Conservation (phyloP, 306 rosid species). For the Abrus pulchellus region DNA sequence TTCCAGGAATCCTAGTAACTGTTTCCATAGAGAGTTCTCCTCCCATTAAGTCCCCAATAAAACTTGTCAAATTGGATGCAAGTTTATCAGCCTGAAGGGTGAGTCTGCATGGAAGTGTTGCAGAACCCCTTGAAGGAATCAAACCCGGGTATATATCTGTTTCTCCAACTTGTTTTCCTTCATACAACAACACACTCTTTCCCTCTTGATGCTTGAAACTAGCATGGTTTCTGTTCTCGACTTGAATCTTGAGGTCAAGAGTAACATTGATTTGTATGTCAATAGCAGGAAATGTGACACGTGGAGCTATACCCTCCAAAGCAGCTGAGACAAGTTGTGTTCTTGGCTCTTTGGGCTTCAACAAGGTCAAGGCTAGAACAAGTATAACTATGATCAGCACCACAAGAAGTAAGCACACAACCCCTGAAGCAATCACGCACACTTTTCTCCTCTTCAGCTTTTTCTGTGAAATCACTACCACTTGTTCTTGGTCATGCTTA, state of each 20-base stretch:
- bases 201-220: slow-evolving; percentile 68
- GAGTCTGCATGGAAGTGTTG: slow-evolving; percentile 52
- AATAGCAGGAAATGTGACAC: slow-evolving; percentile 57
- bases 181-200: slow-evolving; percentile 54
- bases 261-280: slow-evolving; percentile 63
- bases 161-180: slow-evolving; percentile 63
- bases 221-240: slow-evolving; percentile 61
- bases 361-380: slow-evolving; percentile 62
- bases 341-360: slow-evolving; percentile 63
- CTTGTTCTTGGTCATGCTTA: slow-evolving; percentile 39
- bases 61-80: slow-evolving; percentile 41
- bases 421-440: slow-evolving; percentile 44
- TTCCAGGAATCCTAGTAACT: slow-evolving; percentile 62
- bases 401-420: slow-evolving; percentile 35
- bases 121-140: slow-evolving; percentile 61
- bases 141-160: slow-evolving; percentile 58
- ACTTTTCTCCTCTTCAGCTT: slow-evolving; percentile 35
- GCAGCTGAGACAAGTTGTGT: slow-evolving; percentile 54
- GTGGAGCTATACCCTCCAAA: slow-evolving; percentile 61
- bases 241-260: slow-evolving; percentile 54
- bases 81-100: slow-evolving; percentile 58
- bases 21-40: slow-evolving; percentile 59
- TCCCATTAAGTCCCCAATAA: slow-evolving; percentile 54
- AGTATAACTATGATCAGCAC: slow-evolving; percentile 50
- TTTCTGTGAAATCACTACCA: slow-evolving; percentile 38